phyloP scores from a whole-genome alignment of 2,329 filamentous ascomycete genomes.

The Didymella sp. region DNA sequence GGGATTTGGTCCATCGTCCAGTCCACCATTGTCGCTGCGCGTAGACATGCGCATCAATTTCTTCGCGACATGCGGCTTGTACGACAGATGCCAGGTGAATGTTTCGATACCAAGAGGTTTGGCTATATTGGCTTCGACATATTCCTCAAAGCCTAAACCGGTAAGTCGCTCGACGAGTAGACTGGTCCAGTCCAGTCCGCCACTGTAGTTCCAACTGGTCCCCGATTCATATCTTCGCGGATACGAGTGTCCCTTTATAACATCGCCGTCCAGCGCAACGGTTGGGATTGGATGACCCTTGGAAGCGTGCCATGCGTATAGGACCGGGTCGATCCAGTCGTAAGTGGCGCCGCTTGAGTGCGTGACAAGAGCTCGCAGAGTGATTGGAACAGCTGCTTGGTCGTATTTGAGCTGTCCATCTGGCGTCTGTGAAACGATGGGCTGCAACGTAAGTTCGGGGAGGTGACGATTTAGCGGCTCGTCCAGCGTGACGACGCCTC shows the following conservation, averaged over 20 bases:
- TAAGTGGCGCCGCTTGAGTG: constrained; percentile 6
- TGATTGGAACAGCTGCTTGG: neutral
- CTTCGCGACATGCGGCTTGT: constrained; percentile 23
- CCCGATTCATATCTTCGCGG: constrained; percentile 46
- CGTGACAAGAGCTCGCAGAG: neutral
- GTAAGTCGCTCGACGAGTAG: constrained; percentile 53
- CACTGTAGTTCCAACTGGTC: constrained; percentile 59
- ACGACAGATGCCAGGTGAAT: constrained; percentile 31
- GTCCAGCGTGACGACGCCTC: constrained; percentile 31
- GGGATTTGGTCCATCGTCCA: constrained; percentile 22
- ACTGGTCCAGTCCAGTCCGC: constrained; percentile 58
- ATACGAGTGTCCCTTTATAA: constrained; percentile 44
- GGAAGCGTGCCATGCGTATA: constrained; percentile 1
- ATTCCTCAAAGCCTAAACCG: constrained; percentile 45
- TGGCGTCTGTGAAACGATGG: constrained; percentile 3
- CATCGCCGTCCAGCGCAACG: constrained; percentile 7
- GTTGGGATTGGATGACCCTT: neutral
- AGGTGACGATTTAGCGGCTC: neutral
- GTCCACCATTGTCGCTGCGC: constrained; percentile 25
- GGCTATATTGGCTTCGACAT: neutral
- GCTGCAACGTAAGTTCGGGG: neutral
- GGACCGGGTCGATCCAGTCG: neutral
- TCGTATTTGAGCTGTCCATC: constrained; percentile 1
- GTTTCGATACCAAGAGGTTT: constrained; percentile 41
- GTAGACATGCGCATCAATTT: constrained; percentile 30